Percentiles rank a stretch among this genome's conserved stretches.
Conservation (phyloP, 2,329 filamentous ascomycete genomes). For the Leptographium lundbergii region DNA sequence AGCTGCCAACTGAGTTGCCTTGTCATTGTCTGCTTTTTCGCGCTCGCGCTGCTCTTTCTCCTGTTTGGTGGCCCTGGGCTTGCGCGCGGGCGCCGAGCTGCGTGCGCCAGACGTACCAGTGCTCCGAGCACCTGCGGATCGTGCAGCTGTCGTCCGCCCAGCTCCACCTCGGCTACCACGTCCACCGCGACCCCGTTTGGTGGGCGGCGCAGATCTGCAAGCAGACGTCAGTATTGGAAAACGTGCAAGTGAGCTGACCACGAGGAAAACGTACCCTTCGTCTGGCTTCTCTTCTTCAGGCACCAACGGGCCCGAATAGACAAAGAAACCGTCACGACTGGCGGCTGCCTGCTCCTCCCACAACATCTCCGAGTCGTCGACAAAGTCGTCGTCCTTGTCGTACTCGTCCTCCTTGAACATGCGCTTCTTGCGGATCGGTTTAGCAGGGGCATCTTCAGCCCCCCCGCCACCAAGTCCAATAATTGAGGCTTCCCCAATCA, state of each 20-base stretch:
- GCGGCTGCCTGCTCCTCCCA: conserved; percentile 95
- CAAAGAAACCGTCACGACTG: conserved; percentile 93
- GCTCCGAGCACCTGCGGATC: conserved; percentile 48
- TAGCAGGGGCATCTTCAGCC: conserved; percentile 45
- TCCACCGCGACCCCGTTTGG: conserved; percentile 51
- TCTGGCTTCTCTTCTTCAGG: conserved; percentile 70
- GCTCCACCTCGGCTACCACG: conserved; percentile 29
- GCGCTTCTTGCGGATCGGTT: conserved; percentile 63
- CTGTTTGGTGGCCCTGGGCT: conserved; percentile 76
- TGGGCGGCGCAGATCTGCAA: conserved; percentile 55
- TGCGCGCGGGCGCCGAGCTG: conserved; percentile 61
- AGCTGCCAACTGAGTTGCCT: conserved; percentile 10
- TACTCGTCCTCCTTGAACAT: conserved; percentile 74
- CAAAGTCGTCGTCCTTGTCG: conserved; percentile 70
- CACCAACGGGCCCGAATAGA: conserved; percentile 86
- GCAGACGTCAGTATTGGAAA: conserved; percentile 20
- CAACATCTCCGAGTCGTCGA: conserved; percentile 85
- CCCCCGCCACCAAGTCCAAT: conserved; percentile 30
- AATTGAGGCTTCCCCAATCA: conserved; percentile 31
- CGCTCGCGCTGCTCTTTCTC: conserved; percentile 70
- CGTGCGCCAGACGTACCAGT: conserved; percentile 52
- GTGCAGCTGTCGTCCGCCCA: conserved; percentile 35
- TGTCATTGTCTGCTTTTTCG: conserved; percentile 56
- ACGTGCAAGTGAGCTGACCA: not conserved
- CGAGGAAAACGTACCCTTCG: conserved; percentile 30